Conservation (phyloP, 2,329 filamentous ascomycete species). For the Fusarium fujikuroi region DNA sequence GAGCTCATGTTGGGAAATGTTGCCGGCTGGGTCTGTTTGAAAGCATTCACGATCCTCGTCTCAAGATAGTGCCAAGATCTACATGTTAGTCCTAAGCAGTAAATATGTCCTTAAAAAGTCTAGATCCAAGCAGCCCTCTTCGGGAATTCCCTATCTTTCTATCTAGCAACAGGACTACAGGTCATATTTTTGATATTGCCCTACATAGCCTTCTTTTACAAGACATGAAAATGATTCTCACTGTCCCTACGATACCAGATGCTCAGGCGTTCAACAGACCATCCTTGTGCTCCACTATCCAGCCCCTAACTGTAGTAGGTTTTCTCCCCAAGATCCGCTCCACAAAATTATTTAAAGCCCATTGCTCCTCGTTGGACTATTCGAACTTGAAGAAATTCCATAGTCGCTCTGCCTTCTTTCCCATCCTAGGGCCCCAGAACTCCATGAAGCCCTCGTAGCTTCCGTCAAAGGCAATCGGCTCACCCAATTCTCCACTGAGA, state of each 20-base stretch:
- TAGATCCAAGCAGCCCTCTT: fast-evolving
- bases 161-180: neutral
- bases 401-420: neutral
- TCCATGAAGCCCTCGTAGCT: neutral
- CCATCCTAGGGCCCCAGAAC: neutral
- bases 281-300: neutral
- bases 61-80: neutral
- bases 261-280: neutral
- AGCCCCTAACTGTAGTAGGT: neutral
- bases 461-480: neutral
- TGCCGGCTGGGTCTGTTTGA: fast-evolving
- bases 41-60: fast-evolving
- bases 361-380: neutral
- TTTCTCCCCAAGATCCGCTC: neutral
- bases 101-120: neutral
- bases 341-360: neutral
- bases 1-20: fast-evolving
- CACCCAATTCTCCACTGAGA: fast-evolving
- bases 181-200: fast-evolving
- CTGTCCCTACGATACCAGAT: fast-evolving
- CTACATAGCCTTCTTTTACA: fast-evolving
- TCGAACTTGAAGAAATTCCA: neutral
- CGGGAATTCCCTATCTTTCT: fast-evolving
- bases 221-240: neutral
- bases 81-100: neutral